Conservation (phyloP, 257 asterid genomes). For the Nicotiana attenuata region DNA sequence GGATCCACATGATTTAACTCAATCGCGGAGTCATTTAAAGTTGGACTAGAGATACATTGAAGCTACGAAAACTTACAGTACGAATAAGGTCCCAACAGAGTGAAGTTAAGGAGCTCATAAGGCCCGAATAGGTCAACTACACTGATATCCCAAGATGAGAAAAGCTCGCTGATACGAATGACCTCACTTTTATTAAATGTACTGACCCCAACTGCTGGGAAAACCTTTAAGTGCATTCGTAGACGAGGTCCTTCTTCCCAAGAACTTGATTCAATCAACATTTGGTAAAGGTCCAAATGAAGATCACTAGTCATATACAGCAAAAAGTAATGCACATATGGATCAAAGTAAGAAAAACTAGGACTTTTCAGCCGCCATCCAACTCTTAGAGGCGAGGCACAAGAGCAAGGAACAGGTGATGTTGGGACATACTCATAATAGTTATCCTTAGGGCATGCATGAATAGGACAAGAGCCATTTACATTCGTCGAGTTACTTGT, state of each 20-base stretch:
- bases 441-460: conserved; percentile 48
- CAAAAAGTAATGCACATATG: conserved; percentile 46
- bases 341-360: conserved; percentile 65
- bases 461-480: conserved; percentile 32
- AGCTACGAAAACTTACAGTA: conserved; percentile 36
- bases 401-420: conserved; percentile 63
- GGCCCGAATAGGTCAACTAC: conserved; percentile 77
- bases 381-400: conserved; percentile 72
- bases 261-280: conserved; percentile 44
- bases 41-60: background rate
- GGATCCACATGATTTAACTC: background rate
- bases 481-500: conserved; percentile 14
- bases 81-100: conserved; percentile 56
- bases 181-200: conserved; percentile 63
- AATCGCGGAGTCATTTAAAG: background rate
- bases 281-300: conserved; percentile 47
- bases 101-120: conserved; percentile 77
- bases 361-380: conserved; percentile 96
- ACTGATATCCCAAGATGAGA: conserved; percentile 71
- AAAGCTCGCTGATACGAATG: conserved; percentile 47
- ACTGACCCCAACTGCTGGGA: conserved; percentile 42
- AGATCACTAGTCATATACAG: conserved; percentile 59
- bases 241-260: conserved; percentile 90
- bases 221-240: conserved; percentile 64
- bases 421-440: conserved; percentile 36